A percentile compares a stretch with the other conserved stretches of the same genome.
These are phyloP conservation scores for Candida ponderosae DNA, from an alignment of 805 yeast species.

Conservation along the genomic window DNA sequence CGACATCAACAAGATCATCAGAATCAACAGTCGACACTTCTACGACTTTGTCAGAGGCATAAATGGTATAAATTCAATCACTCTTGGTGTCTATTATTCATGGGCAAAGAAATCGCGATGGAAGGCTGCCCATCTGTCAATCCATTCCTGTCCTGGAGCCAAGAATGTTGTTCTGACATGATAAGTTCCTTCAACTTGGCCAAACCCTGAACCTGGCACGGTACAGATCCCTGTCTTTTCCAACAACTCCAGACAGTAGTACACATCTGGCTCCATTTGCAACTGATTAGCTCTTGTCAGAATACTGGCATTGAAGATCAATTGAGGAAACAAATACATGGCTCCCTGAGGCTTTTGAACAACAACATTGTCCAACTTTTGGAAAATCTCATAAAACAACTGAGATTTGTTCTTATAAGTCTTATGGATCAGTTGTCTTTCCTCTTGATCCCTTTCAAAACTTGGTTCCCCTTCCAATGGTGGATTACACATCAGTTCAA, in stretches of 20 bases:
- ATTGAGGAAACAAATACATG: slow-evolving; percentile 89
- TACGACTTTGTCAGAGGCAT: too few species aligned
- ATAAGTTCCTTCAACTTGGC: slow-evolving; percentile 82
- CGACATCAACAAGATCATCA: too few species aligned
- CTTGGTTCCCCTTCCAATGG: slow-evolving; percentile 76
- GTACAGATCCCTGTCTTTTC: slow-evolving; percentile 93
- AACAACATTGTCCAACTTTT: slow-evolving; percentile 67
- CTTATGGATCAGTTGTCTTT: slow-evolving; percentile 52
- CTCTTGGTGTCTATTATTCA: too few species aligned
- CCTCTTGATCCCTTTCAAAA: slow-evolving; percentile 55
- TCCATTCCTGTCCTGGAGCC: slow-evolving; percentile 93
- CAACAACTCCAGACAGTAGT: slow-evolving; percentile 77
- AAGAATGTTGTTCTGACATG: slow-evolving; percentile 95
- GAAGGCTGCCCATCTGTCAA: slow-evolving; percentile 68
- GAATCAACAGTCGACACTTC: too few species aligned
- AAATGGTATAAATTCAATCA: too few species aligned
- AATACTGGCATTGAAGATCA: slow-evolving; percentile 59
- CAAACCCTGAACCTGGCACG: slow-evolving; percentile 96
- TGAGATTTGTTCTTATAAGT: slow-evolving; percentile 59
- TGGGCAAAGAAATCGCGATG: slow-evolving; percentile 68
- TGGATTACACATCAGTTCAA: slow-evolving; percentile 91
- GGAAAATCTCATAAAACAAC: slow-evolving; percentile 64
- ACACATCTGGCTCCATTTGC: slow-evolving; percentile 69
- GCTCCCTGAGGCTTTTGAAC: slow-evolving; percentile 96
- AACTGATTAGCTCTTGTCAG: slow-evolving; percentile 48